These are phyloP conservation scores for Ichthyophthirius multifiliis DNA, from an alignment of 169 alveolate genomes.

Conservation along the genomic window DNA sequence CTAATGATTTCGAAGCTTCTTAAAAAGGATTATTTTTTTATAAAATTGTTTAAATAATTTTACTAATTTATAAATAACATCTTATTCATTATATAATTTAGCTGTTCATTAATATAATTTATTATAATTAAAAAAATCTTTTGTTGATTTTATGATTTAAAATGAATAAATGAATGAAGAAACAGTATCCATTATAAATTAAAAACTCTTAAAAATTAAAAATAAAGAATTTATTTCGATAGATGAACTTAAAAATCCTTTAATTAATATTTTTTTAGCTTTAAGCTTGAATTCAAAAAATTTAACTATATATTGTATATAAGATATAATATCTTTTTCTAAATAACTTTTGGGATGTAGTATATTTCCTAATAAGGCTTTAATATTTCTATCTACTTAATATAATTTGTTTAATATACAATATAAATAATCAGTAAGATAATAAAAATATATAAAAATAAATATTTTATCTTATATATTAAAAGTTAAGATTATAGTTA, in stretches of 20 bases:
- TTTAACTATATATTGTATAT: neutral
- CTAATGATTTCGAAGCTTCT: neutral
- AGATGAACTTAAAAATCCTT: neutral
- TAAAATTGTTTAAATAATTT: neutral
- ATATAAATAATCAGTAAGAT: neutral
- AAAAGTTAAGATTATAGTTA: neutral
- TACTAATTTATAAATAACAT: neutral
- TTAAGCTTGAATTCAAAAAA: neutral
- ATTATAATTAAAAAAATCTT: no score
- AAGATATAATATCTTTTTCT: neutral
- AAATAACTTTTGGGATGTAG: neutral
- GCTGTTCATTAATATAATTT: neutral
- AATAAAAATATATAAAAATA: neutral
- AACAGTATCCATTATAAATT: no score
- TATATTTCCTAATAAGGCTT: neutral
- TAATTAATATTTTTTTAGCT: neutral
- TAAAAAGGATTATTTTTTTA: neutral
- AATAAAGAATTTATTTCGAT: neutral
- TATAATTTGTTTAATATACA: neutral
- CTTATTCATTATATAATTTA: neutral
- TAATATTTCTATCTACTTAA: neutral
- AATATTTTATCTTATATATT: neutral
- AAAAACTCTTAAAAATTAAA: no score
- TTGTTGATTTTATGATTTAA: no score
- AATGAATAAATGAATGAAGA: no score